Base-by-base conservation (phyloP, 768 basidiomycete species). In the Leccinum barrowsii region DNA sequence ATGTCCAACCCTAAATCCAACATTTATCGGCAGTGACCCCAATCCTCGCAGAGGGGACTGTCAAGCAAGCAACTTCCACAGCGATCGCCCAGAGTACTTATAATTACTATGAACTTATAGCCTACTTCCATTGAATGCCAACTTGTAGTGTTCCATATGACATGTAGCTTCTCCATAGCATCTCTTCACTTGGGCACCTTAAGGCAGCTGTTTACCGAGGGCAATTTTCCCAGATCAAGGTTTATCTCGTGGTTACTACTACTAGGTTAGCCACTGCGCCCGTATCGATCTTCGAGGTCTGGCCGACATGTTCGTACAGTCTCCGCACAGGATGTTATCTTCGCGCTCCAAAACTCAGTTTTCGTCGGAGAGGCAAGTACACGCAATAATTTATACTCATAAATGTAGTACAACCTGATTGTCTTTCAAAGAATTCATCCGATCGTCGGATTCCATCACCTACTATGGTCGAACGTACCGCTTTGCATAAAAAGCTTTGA, bases 401-500 rank as follows among this genome's bases (percentile, higher is more conserved):
- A 15, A 7, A 22, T 22, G 19, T 46, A 46, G 19, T 46, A 46
- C 46, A 24, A 5, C 12, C 17, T 22, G 46, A 22, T 24, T 47
- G 12, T 15, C 22, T 22, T 15, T 47, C 21, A 24, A 34, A 2
- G 0, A 11, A 17, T 46, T 34, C 50, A 42, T 54, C 35, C 42
- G 19, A 19, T 12, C 11, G 11, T 37, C 4, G 19, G 12, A 17
- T n/a, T 32, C 11, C 34, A 17, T 28, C 30, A 49, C 32, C 49
- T 35, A 50, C 51, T 69, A 37, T 19, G 26, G 52, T 22, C 58
- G 57, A 46, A 22, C 26, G 50, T 60, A 60, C 6, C 54, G 47
- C n/a, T 21, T 60, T 19, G 17, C 35, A 40, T 58, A 65, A 3
- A 7, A 0, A 10, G 0, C 26, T n/a, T 52, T 62, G 30, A 65